Base-by-base conservation (phyloP, 805 yeast species). In the Wickerhamiella domercqiae region DNA sequence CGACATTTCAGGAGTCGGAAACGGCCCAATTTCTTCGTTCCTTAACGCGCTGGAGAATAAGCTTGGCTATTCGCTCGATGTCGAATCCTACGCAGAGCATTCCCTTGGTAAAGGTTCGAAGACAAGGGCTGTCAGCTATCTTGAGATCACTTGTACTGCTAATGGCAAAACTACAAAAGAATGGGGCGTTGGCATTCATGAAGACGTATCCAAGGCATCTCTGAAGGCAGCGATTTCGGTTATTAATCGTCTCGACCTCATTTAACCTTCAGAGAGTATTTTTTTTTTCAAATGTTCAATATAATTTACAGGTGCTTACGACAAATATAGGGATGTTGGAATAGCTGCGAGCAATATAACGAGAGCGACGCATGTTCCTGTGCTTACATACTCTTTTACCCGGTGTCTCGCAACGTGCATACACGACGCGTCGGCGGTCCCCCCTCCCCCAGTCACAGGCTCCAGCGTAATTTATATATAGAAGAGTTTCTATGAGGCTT, bases 151-250 rank as follows among this genome's bases (percentile, higher is more conserved):
- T 46, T 70, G 68, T 56, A 61, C 64, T 31, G 58, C 57, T 32
- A 57, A 61, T 34, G 64, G 64, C 44, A 51, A 61, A 51, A 35
- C 51, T 39, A 48, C 59, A 34, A 42, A 51, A 44, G 60, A 63
- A 35, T 86, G 95, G 94, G 96, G 96, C 61, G 86, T 86, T 41
- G 96, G 94, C 53, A 73, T 83, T 44, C 77, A 82, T 55, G 87
- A 76, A 59, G 94, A 86, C 60, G 90, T 81, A 38, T 77, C 93
- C 19, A 78, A 76, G 52, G 90, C 95, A 34, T 75, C 93, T 4
- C 70, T 81, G 48, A 52, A 58, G 35, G 63, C 67, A n/a, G 54
- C 62, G n/a, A 48, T 62, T 13, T 55, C 64, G 25, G 62, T 54
- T 4, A 48, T 58, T 36, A 58, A 58, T 51, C 48, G 61, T 34